Evolutionary conservation across 495 filamentous ascomycete species (phyloP).

Genomic region (Aspergillus ostianus): DNA sequence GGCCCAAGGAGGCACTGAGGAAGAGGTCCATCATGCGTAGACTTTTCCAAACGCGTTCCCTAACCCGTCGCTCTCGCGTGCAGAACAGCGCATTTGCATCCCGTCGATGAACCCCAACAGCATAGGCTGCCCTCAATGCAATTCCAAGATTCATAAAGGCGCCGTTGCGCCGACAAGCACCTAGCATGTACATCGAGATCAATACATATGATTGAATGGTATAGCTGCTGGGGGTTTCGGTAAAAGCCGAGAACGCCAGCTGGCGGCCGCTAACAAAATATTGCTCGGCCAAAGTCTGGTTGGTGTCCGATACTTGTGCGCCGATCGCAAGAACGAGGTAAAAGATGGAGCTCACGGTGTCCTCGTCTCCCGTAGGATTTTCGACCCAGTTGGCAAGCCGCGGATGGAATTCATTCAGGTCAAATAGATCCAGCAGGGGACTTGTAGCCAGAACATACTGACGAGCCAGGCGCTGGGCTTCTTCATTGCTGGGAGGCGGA

Average conservation of each 20-base stretch:
- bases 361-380: conserved; percentile 40
- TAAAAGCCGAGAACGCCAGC: conserved; percentile 53
- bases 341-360: conserved; percentile 52
- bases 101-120: conserved; percentile 60
- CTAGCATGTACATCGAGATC: conserved; percentile 60
- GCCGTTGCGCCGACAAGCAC: conserved; percentile 59
- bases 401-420: conserved; percentile 35
- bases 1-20: conserved; percentile 57
- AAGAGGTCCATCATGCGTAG: conserved; percentile 60
- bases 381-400: conserved; percentile 41
- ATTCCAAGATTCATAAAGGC: conserved; percentile 56
- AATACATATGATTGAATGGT: conserved; percentile 59
- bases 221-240: conserved; percentile 53
- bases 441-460: conserved; percentile 44
- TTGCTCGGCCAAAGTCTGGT: conserved; percentile 38
- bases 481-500: conserved; percentile 31
- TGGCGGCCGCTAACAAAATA: conserved; percentile 58
- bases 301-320: conserved; percentile 52
- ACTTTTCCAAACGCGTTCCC: conserved; percentile 62
- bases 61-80: conserved; percentile 42
- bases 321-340: conserved; percentile 62
- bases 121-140: conserved; percentile 56
- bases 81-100: conserved; percentile 60
- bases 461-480: conserved; percentile 37
- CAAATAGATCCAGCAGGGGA: conserved; percentile 40